Base-by-base conservation (phyloP, 345 rosid species). In the Eucalyptus virginea region DNA sequence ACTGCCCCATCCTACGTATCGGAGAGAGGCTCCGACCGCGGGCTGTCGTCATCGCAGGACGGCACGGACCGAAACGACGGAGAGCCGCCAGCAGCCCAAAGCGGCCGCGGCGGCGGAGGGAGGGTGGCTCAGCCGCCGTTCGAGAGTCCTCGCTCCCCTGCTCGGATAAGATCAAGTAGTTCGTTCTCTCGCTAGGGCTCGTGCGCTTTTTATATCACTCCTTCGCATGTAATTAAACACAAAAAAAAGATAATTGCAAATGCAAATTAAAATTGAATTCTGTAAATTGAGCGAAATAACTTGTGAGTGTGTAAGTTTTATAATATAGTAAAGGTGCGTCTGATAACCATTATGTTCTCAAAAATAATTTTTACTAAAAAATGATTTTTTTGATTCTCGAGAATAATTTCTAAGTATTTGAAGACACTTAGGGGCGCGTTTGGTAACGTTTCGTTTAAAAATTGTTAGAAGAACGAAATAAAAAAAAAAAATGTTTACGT, bases 131-230 rank as follows among this genome's bases (percentile, higher is more conserved):
- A 91, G 88, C 93, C 93, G 54, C 87, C 72, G 87, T 21, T 28
- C 86, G 60, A 87, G 21, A 48, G 89, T 65, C 86, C 86, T 49
- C 89, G 56, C 69, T 56, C 69, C 87, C 88, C 92, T 87, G 96
- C 98, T 96, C 99, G 86, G 98, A 96, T 96, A 97, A 95, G 98
- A 96, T 97, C 98, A 96, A 96, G 99, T 96, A 93, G 91, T 92
- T 51, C 86, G 44, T 18, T 17, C 6, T 37, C 1, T 3, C 1
- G 5, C 2, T 65, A 34, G 92, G 81, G 81, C n/a, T 87, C 81
- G 37, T 19, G 69, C n/a, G 58, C 54, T 1, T 16, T 88, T 90
- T 90, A 90, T 88, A 90, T 2, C 83, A 6, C 47, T 19, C 47
- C 45, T 37, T 10, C 83, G 4, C 24, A 11, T 10, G 81, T 34